A percentile compares a stretch with the other conserved stretches of the same genome.
Conservation (phyloP, 2,329 filamentous ascomycete genomes). For the Epichloe elymi region DNA sequence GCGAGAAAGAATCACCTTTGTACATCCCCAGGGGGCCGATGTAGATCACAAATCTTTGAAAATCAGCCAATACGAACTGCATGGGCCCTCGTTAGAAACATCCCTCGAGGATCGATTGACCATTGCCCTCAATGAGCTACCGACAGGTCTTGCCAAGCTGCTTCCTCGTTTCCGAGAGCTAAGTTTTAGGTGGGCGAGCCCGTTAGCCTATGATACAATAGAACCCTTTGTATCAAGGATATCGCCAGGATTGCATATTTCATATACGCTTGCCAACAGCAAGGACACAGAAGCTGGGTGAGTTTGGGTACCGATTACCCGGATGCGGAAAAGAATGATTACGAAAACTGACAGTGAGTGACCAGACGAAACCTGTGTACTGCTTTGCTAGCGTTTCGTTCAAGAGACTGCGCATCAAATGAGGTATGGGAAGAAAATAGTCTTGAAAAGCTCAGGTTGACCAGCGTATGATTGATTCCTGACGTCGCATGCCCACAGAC, state of each 20-base stretch:
- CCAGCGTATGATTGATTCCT: background rate
- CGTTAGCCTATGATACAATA: constrained; percentile 40
- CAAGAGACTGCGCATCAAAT: constrained; percentile 36
- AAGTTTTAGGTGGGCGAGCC: constrained; percentile 66
- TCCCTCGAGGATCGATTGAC: constrained; percentile 75
- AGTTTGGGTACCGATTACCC: background rate
- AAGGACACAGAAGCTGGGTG: constrained; percentile 12
- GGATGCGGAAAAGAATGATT: background rate
- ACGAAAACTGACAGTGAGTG: background rate
- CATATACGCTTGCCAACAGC: constrained; percentile 45
- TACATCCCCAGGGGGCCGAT: constrained; percentile 50
- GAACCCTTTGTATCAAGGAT: constrained; percentile 63
- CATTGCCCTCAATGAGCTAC: constrained; percentile 59
- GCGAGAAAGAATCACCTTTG: constrained; percentile 70
- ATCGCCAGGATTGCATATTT: constrained; percentile 70
- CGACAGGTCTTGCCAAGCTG: constrained; percentile 47
- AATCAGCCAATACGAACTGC: constrained; percentile 42
- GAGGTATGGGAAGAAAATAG: constrained; percentile 12
- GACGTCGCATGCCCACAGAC: constrained; percentile 28
- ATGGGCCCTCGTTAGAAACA: constrained; percentile 44
- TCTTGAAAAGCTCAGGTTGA: background rate
- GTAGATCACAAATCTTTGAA: constrained; percentile 52
- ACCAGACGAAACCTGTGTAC: constrained; percentile 34
- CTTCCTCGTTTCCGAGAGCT: constrained; percentile 56
- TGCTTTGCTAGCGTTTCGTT: constrained; percentile 44